Base-by-base conservation (phyloP, 345 rosid genomes). In the Laguncularia racemosa region DNA sequence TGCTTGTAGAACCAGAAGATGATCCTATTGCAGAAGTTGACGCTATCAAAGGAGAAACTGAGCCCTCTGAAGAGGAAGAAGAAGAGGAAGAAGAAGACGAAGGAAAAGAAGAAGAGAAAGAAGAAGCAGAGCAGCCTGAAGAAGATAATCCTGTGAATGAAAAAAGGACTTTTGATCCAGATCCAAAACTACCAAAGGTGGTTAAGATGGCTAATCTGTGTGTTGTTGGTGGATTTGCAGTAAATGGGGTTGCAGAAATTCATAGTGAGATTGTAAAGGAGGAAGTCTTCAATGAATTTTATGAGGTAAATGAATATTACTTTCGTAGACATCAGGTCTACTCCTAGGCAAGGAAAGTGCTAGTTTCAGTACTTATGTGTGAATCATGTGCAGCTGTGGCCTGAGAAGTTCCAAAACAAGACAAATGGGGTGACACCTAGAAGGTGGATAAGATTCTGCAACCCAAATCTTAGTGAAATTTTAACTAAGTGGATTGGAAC, bases 371-470 rank as follows among this genome's bases (percentile, higher is more conserved):
- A 49, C 33, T 46, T 21, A 14, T 53, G 20, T 21, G 47, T 44
- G 15, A 12, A 46, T 67, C 43, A 6, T 15, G 44, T 17, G 54
- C 73, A 77, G 83, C 23, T 81, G 47, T 81, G 86, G 77, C 83
- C 80, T 17, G 73, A 75, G 68, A 81, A 81, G 51, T 77, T 81
- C 67, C 81, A 73, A 52, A 81, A 81, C 44, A 81, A 81, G 60
- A 81, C 83, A 13, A 75, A 78, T 66, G 86, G 83, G 33, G 81
- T 77, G 68, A 81, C 86, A 16, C 81, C 81, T 6, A 71, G 83
- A 59, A 81, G 79, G 68, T 81, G 83, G 81, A 75, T 81, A 20
- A 72, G 65, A 14, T 81, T 77, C 50, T 75, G 83, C 73, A 77
- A 81, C 62, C 75, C 81, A 17, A 71, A 57, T 50, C 73, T 81